A percentile compares a stretch with the other conserved stretches of the same genome.
phyloP scores from a whole-genome alignment of 1,139 yeast species.

The Waltiozyma sp. region DNA sequence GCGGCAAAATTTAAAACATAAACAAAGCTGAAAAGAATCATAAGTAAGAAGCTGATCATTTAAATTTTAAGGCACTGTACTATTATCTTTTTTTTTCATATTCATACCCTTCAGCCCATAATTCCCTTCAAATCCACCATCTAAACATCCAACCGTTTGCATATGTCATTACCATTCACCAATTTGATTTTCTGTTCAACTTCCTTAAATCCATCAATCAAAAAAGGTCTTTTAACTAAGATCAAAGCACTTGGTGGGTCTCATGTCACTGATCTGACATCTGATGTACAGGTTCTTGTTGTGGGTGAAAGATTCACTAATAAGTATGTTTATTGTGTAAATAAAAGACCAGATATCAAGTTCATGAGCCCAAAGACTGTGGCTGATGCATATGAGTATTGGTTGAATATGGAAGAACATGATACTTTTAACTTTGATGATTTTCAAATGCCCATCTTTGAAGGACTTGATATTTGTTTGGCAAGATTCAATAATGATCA shows the following conservation, averaged over 20 bases:
- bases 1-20: not conserved
- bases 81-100: not conserved
- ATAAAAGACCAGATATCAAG: slow-evolving; percentile 45
- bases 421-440: slow-evolving; percentile 17
- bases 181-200: slow-evolving; percentile 25
- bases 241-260: slow-evolving; percentile 54
- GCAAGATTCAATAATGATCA: slow-evolving; percentile 35
- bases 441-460: slow-evolving; percentile 32
- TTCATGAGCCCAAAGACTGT: slow-evolving; percentile 42
- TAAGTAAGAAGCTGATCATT: too few species aligned
- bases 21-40: not conserved
- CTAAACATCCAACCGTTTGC: not conserved
- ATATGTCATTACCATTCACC: slow-evolving; percentile 13
- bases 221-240: slow-evolving; percentile 24
- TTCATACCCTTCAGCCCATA: not conserved
- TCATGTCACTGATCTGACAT: slow-evolving; percentile 49
- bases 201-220: slow-evolving; percentile 20
- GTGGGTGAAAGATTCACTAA: slow-evolving; percentile 54
- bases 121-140: not conserved
- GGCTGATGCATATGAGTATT: slow-evolving; percentile 32
- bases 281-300: slow-evolving; percentile 53
- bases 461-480: slow-evolving; percentile 37
- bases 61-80: too few species aligned
- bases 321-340: slow-evolving; percentile 56
- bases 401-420: slow-evolving; percentile 35